phyloP scores from a whole-genome alignment of 805 yeast genomes.

The Spencermartinsiella europaea region DNA sequence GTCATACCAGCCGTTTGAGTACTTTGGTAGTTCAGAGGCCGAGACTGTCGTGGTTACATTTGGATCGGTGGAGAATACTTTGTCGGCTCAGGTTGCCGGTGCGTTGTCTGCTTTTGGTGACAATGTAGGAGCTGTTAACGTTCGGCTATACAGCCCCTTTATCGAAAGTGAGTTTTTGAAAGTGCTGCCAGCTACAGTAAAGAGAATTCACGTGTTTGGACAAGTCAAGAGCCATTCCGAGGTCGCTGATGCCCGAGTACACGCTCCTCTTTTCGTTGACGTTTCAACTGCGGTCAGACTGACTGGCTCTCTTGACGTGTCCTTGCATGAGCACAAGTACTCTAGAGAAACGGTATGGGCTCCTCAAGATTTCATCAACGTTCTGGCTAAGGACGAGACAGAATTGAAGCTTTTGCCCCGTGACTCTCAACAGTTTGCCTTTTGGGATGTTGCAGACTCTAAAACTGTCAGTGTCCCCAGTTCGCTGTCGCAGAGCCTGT shows the following conservation, averaged over 20 bases:
- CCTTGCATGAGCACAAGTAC: conserved; percentile 32
- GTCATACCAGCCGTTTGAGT: conserved; percentile 58
- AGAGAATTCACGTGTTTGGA: conserved; percentile 62
- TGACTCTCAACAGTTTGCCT: conserved; percentile 34
- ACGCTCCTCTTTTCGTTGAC: conserved; percentile 57
- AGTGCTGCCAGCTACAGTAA: conserved; percentile 53
- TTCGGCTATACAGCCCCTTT: conserved; percentile 79
- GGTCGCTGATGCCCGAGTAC: conserved; percentile 30
- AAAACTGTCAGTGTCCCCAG: conserved; percentile 52
- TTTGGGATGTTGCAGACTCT: conserved; percentile 67
- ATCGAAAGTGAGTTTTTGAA: conserved; percentile 54
- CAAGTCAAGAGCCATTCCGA: conserved; percentile 40
- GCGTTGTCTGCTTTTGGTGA: conserved; percentile 32
- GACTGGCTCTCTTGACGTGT: conserved; percentile 21
- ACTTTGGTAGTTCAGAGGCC: conserved; percentile 57
- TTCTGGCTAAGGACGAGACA: conserved; percentile 10
- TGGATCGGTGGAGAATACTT: conserved; percentile 63
- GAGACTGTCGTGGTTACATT: conserved; percentile 75
- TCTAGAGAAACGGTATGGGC: conserved; percentile 20
- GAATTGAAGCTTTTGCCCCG: conserved; percentile 25
- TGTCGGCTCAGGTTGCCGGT: conserved; percentile 44
- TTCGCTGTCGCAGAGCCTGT: conserved; percentile 61
- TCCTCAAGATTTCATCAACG: conserved; percentile 18
- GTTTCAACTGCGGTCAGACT: conserved; percentile 52
- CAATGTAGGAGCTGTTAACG: conserved; percentile 60